Evolutionary conservation across 192 early-diverging fungal genomes (phyloP), one percentile per base, ranked within the genome.

Genomic region (Mortierella claussenii): DNA sequence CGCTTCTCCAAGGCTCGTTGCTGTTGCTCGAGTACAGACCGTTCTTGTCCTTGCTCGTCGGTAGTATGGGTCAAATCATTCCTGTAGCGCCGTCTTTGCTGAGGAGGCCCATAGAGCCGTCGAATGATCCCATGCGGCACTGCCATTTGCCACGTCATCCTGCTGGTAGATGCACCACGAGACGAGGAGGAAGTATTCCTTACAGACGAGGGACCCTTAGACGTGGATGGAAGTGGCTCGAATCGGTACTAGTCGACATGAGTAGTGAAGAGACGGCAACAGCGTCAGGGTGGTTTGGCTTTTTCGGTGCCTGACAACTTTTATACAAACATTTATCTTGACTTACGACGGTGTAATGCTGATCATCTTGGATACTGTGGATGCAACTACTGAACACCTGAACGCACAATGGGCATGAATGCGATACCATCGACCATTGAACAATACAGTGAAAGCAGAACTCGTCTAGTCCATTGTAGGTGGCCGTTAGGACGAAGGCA

Each of bases 381-480:
- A 69, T 30, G 30, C 67, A 69, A 5, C 34, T 23, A 1, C 44
- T 43, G 23, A 69, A 69, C 12, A 34, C 32, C 33, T 46, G 58
- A 24, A 69, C 32, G 24, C 67, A 69, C 17, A 69, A 58, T 2
- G 67, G 67, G 23, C 67, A 69, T 1, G 67, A 53, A n/a, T 55
- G 67, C 2, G 67, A 69, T 28, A 69, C 37, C 28, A 60, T 55
- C 2, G 67, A 69, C 67, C 67, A 69, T 40, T 69, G 67, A 8
- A 69, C 6, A 32, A 69, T 69, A 33, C 67, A 69, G 24, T 43
- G 30, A 23, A 69, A 69, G 40, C 67, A 69, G 43, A 69, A 69
- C 10, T 69, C 67, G 21, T 69, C 67, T 69, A 55, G n/a, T 33
- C 23, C 17, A 34, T 27, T n/a, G 21, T 30, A 17, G 0, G 17